phyloP scores from a whole-genome alignment of 345 rosid genomes.

The Sisymbrium altissimum region DNA sequence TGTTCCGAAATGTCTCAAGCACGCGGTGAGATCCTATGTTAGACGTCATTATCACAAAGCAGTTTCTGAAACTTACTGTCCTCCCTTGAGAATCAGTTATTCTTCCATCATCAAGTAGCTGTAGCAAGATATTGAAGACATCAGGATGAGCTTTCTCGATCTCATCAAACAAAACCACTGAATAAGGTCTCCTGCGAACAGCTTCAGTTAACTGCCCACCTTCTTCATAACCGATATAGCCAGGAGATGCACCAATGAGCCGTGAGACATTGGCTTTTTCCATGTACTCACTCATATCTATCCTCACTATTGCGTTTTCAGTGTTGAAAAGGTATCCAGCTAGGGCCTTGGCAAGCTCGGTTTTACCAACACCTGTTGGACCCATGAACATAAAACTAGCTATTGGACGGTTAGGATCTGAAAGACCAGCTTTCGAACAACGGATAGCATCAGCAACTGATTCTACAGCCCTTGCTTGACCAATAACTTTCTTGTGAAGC shows the following conservation, averaged over 20 bases:
- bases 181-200: conserved; percentile 90
- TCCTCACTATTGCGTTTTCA: conserved; percentile 89
- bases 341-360: conserved; percentile 87
- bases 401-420: conserved; percentile 90
- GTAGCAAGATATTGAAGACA: conserved; percentile 82
- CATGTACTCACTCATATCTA: conserved; percentile 97
- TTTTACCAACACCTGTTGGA: conserved; percentile 95
- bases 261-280: conserved; percentile 92
- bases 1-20: conserved; percentile 70
- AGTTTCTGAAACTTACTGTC: conserved; percentile 79
- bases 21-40: conserved; percentile 89
- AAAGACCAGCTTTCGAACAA: conserved; percentile 92
- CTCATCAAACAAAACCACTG: conserved; percentile 88
- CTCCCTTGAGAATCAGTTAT: conserved; percentile 95
- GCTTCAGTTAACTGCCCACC: conserved; percentile 96
- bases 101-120: conserved; percentile 86
- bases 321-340: conserved; percentile 90
- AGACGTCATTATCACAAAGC: conserved; percentile 92
- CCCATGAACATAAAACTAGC: conserved; percentile 99
- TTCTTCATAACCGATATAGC: conserved; percentile 95
- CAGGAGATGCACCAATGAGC: conserved; percentile 91
- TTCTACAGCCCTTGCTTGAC: conserved; percentile 93
- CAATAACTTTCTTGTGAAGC: conserved; percentile 85
- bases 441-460: conserved; percentile 95
- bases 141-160: conserved; percentile 96